A percentile compares a stretch with the other conserved stretches of the same genome.
These are phyloP conservation scores for Pilasporangium apinafurcum DNA, from an alignment of 352 stramenopile species.

Conservation along the genomic window DNA sequence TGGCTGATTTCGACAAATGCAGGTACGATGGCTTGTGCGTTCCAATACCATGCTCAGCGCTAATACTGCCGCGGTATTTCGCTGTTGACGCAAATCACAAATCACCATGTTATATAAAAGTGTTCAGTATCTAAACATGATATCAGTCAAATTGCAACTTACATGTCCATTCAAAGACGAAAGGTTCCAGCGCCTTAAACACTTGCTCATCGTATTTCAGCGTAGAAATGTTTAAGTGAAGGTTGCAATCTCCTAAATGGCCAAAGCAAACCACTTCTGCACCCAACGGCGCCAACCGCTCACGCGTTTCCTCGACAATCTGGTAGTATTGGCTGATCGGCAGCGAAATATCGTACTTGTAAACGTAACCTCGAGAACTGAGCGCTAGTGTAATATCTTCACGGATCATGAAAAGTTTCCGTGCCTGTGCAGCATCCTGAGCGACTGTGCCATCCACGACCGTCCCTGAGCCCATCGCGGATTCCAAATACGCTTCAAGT, in stretches of 20 bases:
- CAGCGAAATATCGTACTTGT: constrained; percentile 98
- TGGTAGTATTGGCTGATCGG: constrained; percentile 89
- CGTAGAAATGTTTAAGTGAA: constrained; percentile 95
- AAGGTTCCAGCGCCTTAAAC: constrained; percentile 59
- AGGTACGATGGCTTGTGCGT: constrained; percentile 91
- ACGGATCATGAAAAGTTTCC: constrained; percentile 92
- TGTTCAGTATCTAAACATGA: too few relatives aligned
- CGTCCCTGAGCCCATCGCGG: constrained; percentile 53
- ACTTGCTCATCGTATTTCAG: constrained; percentile 60
- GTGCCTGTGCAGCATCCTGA: constrained; percentile 87
- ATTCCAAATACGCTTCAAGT: constrained; percentile 78
- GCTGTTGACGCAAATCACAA: constrained; percentile 12
- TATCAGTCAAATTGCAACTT: constrained; percentile 4
- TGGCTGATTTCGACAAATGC: constrained; percentile 73
- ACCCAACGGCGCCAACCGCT: constrained; percentile 31
- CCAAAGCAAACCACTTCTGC: constrained; percentile 86
- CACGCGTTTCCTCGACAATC: constrained; percentile 79
- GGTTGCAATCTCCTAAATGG: constrained; percentile 95
- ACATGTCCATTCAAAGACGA: constrained; percentile 82
- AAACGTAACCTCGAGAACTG: constrained; percentile 84
- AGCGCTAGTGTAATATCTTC: constrained; percentile 92
- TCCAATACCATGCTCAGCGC: constrained; percentile 96
- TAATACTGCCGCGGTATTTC: constrained; percentile 91
- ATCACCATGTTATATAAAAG: too few relatives aligned
- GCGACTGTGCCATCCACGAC: constrained; percentile 91